Conservation (phyloP, 2,329 filamentous ascomycete genomes). For the Aschersonia sp. region DNA sequence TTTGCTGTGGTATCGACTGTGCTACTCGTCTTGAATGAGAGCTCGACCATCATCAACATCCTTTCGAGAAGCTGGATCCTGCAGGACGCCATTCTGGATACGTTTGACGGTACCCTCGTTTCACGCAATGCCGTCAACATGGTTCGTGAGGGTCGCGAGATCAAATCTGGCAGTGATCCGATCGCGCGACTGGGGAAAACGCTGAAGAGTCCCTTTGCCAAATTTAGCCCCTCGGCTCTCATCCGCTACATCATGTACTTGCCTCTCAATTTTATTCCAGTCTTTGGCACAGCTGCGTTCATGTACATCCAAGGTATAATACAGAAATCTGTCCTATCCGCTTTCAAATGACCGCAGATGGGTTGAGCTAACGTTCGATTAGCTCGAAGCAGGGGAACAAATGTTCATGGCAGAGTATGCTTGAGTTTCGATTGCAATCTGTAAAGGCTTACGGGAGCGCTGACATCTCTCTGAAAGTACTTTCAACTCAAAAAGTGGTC, state of each 20-base stretch:
- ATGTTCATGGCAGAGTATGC: constrained; percentile 39
- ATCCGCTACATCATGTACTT: constrained; percentile 74
- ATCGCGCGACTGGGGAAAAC: constrained; percentile 42
- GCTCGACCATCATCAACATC: constrained; percentile 40
- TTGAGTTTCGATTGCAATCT: not conserved
- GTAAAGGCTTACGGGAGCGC: not conserved
- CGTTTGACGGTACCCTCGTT: constrained; percentile 64
- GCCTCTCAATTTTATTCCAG: constrained; percentile 83
- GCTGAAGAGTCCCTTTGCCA: constrained; percentile 41
- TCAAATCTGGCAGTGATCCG: constrained; percentile 47
- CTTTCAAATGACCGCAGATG: not conserved
- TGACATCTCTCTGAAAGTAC: constrained; percentile 38
- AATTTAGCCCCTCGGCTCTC: constrained; percentile 46
- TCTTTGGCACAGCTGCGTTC: constrained; percentile 74
- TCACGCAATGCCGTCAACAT: constrained; percentile 38
- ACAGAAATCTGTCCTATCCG: not conserved
- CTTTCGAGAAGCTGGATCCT: constrained; percentile 59
- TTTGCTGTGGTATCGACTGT: constrained; percentile 61
- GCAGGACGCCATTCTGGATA: constrained; percentile 71
- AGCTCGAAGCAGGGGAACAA: constrained; percentile 33
- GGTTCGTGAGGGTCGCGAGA: constrained; percentile 59
- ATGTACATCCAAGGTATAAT: constrained; percentile 55
- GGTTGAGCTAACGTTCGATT: not conserved
- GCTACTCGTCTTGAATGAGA: constrained; percentile 51
- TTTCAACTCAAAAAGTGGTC: constrained; percentile 87